Evolutionary conservation across 306 rosid species (phyloP), one percentile per base, ranked within the genome.

Genomic region (Prunus fruticosa): DNA sequence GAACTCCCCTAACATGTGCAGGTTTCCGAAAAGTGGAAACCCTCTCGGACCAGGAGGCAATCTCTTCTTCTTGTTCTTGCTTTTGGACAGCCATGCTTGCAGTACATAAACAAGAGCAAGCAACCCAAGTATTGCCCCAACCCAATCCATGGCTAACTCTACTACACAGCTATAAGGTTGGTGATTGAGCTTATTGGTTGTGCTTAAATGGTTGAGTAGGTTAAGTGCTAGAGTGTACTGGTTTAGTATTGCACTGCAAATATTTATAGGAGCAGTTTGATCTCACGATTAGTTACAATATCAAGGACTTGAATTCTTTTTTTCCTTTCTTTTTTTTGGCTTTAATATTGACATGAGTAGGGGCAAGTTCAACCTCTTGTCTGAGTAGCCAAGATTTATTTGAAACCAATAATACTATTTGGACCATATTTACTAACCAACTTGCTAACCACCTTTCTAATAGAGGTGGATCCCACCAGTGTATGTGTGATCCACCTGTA

Each of bases 11-110:
- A 90, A 43, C 79, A 70, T 50, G 43, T 73, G 91, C 56, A 92
- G 86, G 79, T 82, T 80, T 6, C 96, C 93, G 25, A 92, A 30
- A 73, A 92, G 63, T 2, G 93, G 96, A 4, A 87, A 74, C 25
- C 97, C 96, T 69, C 16, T 90, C 1, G 96, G 96, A 79, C 97
- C 96, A 3, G 92, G 93, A 60, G 97, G 96, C 64, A 88, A 72
- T 46, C 47, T 84, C 25, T 61, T 84, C 25, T 61, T 27, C 20
- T 76, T 88, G 7, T 49, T 79, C 2, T 8, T 77, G 82, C 25
- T 74, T 82, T 64, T 69, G 79, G 76, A 58, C 50, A 65, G 73
- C 77, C 85, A 61, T 28, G 71, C 41, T 28, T 14, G 74, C 1
- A 84, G 81, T 43, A 88, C 12, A 75, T 2, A 82, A 74, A 78